A percentile compares a stretch with the other conserved stretches of the same genome.
Evolutionary conservation across 805 yeast genomes (phyloP).

Genomic region (Schizosaccharomyces lindneri): DNA sequence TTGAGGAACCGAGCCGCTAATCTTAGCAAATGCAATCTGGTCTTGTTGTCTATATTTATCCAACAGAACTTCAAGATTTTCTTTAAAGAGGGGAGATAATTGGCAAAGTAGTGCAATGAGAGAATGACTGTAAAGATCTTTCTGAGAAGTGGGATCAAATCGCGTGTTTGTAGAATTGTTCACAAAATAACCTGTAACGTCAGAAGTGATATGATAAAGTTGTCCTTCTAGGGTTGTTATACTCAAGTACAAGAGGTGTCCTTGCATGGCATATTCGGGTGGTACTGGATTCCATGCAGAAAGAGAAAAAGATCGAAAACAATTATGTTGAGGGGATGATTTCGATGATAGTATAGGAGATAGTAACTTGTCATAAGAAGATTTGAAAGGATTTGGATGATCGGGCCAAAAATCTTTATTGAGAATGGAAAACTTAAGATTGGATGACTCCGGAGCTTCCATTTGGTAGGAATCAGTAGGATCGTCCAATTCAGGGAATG

Average conservation of each 20-base stretch:
- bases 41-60: neutral
- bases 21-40: neutral
- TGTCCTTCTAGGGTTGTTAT: conserved; percentile 64
- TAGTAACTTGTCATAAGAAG: neutral
- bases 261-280: conserved; percentile 30
- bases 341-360: too few relatives aligned
- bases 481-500: conserved; percentile 3
- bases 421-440: too few relatives aligned
- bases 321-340: neutral
- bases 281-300: conserved; percentile 81
- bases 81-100: conserved; percentile 39
- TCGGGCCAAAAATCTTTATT: too few relatives aligned
- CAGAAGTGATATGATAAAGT: conserved; percentile 51
- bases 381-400: neutral
- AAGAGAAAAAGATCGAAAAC: conserved; percentile 31
- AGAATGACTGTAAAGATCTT: conserved; percentile 16
- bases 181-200: conserved; percentile 54
- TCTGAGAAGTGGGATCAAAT: conserved; percentile 40
- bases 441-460: too few relatives aligned
- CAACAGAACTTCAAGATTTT: conserved; percentile 19
- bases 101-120: conserved; percentile 34
- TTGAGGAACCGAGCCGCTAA: conserved; percentile 18
- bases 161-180: conserved; percentile 39
- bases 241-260: conserved; percentile 58
- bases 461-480: neutral